These are phyloP conservation scores for Porpolomopsis calyptriformis DNA, from an alignment of 768 basidiomycete genomes.

Conservation along the genomic window DNA sequence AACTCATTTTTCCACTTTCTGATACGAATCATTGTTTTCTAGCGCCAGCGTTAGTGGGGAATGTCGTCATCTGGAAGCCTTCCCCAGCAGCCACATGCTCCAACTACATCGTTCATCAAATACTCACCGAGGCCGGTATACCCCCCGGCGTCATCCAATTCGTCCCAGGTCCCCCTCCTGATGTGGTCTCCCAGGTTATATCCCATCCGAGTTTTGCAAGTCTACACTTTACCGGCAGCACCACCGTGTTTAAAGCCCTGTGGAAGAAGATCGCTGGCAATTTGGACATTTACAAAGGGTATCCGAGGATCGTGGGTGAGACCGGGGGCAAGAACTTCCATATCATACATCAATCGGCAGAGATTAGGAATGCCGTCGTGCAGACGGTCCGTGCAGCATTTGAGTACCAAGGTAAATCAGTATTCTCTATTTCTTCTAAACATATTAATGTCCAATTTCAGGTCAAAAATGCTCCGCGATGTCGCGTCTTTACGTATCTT, in stretches of 20 bases:
- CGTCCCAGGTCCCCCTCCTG: slow-evolving; percentile 78
- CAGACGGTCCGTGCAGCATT: slow-evolving; percentile 85
- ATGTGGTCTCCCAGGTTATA: slow-evolving; percentile 79
- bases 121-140: slow-evolving; percentile 87
- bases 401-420: slow-evolving; percentile 76
- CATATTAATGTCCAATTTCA: too few relatives aligned
- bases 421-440: neutral
- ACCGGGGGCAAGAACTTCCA: slow-evolving; percentile 99
- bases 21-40: too few relatives aligned
- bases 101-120: slow-evolving; percentile 85
- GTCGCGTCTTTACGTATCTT: slow-evolving; percentile 84
- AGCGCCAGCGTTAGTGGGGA: slow-evolving; percentile 91
- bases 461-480: slow-evolving; percentile 97
- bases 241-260: slow-evolving; percentile 84
- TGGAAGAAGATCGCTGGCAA: slow-evolving; percentile 94
- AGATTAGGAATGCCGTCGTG: slow-evolving; percentile 79
- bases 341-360: slow-evolving; percentile 78
- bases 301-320: slow-evolving; percentile 95
- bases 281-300: slow-evolving; percentile 76
- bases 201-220: slow-evolving; percentile 71
- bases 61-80: slow-evolving; percentile 95
- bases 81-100: slow-evolving; percentile 92
- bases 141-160: slow-evolving; percentile 96
- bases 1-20: too few relatives aligned
- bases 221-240: slow-evolving; percentile 95